Base-by-base conservation (phyloP, 1,284 basidiomycete species). In the Fistulinella cinereoalba region DNA sequence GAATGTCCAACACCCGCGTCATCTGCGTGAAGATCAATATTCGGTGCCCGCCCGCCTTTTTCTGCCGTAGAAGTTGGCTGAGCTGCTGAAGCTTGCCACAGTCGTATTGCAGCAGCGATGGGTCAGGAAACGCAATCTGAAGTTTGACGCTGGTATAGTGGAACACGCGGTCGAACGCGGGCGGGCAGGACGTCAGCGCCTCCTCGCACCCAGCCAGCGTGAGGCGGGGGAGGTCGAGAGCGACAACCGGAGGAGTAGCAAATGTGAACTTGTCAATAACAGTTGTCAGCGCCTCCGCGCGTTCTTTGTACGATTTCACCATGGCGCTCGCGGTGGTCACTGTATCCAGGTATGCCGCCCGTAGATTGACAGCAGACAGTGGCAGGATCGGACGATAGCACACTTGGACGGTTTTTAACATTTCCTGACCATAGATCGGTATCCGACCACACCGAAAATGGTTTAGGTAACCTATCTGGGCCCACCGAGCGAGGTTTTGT, bases 21-120 rank as follows among this genome's bases (percentile, higher is more conserved):
- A 98, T 98, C 62, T 98, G 95, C 0, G 95, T 98, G 67, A 98
- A 98, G 57, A 98, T 96, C 40, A 98, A 76, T 19, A 92, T 80
- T 1, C 95, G 87, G 63, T 97, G 94, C 0, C 92, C 92, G 3
- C 82, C 91, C 0, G 81, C 81, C 61, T 95, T 93, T 63, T 85
- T 87, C 60, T 90, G 82, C 19, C 92, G 83, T 36, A 98, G 76
- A 25, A 98, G 75, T 21, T 73, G 71, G 25, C 85, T 81, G 4
- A 98, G 80, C 53, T 87, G 80, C 62, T 97, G 95, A 15, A 98
- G 77, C 66, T 98, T 98, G 41, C 95, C 95, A 59, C 96, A 97
- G 66, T 98, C 95, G 67, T 95, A 98, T 64, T 97, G 95, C 6
- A 97, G 75, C 22, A 97, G 74, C 1, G 85, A 92, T 0, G 88